phyloP scores from a whole-genome alignment of 768 basidiomycete species.

The Mycena latifolia region DNA sequence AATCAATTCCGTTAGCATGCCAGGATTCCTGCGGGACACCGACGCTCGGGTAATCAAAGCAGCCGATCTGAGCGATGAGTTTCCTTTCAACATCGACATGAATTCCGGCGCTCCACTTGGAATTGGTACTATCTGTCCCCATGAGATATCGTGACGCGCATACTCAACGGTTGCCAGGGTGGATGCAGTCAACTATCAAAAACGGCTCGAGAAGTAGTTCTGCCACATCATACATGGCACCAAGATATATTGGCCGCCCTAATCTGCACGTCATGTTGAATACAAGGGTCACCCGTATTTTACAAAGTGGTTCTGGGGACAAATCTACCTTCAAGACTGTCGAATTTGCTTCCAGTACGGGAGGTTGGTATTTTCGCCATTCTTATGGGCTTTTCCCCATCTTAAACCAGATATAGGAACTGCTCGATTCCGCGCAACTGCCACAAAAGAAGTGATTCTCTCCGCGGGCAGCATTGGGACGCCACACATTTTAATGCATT shows the following conservation, averaged over 20 bases:
- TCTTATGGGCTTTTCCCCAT: neutral
- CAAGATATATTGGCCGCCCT: constrained; percentile 14
- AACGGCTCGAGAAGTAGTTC: constrained; percentile 32
- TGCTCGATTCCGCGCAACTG: constrained; percentile 30
- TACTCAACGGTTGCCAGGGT: constrained; percentile 21
- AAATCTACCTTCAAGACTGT: constrained; percentile 30
- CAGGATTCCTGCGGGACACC: constrained; percentile 31
- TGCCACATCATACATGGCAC: constrained; percentile 34
- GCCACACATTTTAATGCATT: constrained; percentile 41
- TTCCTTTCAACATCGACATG: constrained; percentile 49
- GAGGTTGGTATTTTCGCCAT: neutral
- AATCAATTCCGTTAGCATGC: constrained; percentile 37
- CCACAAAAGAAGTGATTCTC: constrained; percentile 47
- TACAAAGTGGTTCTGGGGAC: constrained; percentile 3
- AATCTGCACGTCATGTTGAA: constrained; percentile 39
- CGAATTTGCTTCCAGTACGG: constrained; percentile 22
- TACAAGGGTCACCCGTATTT: constrained; percentile 36
- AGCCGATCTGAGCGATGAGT: constrained; percentile 41
- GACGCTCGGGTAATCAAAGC: constrained; percentile 41
- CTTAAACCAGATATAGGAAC: neutral
- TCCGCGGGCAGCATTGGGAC: constrained; percentile 48
- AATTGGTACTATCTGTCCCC: constrained; percentile 14
- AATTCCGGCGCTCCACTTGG: constrained; percentile 45
- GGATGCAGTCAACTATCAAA: constrained; percentile 25
- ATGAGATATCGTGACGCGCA: neutral